These are phyloP conservation scores for Phytophthora tentaculata DNA, from an alignment of 352 stramenopile genomes.

Conservation along the genomic window DNA sequence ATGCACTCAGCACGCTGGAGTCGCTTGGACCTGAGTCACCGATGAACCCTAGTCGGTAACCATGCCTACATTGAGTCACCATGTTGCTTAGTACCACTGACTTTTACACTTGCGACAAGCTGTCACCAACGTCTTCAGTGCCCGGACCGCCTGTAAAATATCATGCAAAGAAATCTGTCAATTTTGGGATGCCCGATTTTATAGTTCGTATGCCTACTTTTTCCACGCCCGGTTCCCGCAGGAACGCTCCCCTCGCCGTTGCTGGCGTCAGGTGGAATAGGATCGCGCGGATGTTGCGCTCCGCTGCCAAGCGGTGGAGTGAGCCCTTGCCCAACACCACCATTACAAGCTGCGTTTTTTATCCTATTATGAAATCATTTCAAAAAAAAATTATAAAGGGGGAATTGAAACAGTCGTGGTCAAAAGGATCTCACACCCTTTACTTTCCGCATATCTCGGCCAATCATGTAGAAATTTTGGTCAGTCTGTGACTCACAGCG, in stretches of 20 bases:
- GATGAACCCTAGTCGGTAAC: constrained; percentile 44
- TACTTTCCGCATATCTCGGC: too few species aligned
- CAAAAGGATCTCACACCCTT: too few species aligned
- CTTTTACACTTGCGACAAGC: neutral
- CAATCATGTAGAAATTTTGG: too few species aligned
- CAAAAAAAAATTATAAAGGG: too few species aligned
- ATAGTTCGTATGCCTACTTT: constrained; percentile 29
- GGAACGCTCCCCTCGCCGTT: constrained; percentile 16
- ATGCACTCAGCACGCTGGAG: constrained; percentile 20
- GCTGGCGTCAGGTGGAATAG: constrained; percentile 45
- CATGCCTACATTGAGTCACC: constrained; percentile 32
- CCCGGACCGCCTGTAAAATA: constrained; percentile 25
- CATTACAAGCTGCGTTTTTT: too few species aligned
- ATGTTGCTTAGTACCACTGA: neutral
- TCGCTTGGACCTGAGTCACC: constrained; percentile 16
- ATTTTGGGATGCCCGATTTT: neutral
- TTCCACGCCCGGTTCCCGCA: constrained; percentile 11
- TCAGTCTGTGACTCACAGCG: too few species aligned
- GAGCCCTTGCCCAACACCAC: too few species aligned
- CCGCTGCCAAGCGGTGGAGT: constrained; percentile 31
- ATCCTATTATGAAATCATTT: too few species aligned
- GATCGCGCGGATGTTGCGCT: constrained; percentile 59
- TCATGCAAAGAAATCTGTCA: constrained; percentile 9
- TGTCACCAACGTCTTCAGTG: constrained; percentile 32
- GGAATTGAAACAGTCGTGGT: too few species aligned